These are phyloP conservation scores for Lumnitzera littorea DNA, from an alignment of 345 rosid genomes.

Conservation along the genomic window DNA sequence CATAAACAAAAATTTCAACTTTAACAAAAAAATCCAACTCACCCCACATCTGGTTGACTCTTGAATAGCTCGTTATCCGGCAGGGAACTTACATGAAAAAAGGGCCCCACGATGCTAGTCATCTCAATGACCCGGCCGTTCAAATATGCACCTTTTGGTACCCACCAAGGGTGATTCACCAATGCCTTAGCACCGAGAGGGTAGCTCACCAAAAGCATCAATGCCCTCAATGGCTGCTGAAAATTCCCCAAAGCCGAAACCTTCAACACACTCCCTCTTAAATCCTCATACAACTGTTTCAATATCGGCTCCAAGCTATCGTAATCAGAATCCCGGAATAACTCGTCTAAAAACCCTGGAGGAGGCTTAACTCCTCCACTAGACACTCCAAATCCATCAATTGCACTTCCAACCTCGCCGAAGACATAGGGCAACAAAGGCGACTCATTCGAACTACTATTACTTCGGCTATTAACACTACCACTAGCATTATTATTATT, in stretches of 20 bases:
- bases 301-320: slow-evolving; percentile 75
- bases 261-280: slow-evolving; percentile 72
- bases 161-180: slow-evolving; percentile 91
- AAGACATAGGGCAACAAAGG: slow-evolving; percentile 66
- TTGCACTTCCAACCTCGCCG: slow-evolving; percentile 40
- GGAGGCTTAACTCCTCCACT: slow-evolving; percentile 46
- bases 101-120: slow-evolving; percentile 96
- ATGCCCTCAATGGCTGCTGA: slow-evolving; percentile 81
- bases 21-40: slow-evolving; percentile 21
- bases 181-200: slow-evolving; percentile 74
- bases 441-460: slow-evolving; percentile 31
- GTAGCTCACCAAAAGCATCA: slow-evolving; percentile 60
- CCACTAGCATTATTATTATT: slow-evolving; percentile 6
- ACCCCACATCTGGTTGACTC: slow-evolving; percentile 98
- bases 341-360: slow-evolving; percentile 77
- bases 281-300: slow-evolving; percentile 77
- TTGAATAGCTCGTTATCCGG: slow-evolving; percentile 77
- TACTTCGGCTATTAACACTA: slow-evolving; percentile 9
- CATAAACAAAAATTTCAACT: neutral
- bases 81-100: slow-evolving; percentile 89
- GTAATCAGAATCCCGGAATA: slow-evolving; percentile 69
- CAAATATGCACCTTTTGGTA: slow-evolving; percentile 75
- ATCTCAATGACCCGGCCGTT: slow-evolving; percentile 91
- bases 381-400: slow-evolving; percentile 53
- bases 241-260: slow-evolving; percentile 84